These are phyloP conservation scores for Arctium lappa DNA, from an alignment of 129 eudicot genomes.

Conservation along the genomic window DNA sequence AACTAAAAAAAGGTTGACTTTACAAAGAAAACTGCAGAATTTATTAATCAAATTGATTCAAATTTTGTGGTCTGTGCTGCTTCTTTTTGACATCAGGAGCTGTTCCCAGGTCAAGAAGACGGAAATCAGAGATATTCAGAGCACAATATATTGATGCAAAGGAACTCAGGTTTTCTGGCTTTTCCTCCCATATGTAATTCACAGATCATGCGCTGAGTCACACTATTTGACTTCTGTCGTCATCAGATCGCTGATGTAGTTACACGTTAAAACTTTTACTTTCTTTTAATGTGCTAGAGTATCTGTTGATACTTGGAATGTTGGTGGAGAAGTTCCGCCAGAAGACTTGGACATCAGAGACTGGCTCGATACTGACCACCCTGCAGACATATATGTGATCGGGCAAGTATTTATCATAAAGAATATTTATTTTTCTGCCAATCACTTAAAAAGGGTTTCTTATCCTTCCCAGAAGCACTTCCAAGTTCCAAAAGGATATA, in stretches of 20 bases:
- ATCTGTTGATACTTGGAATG: slow-evolving; percentile 88
- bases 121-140: slow-evolving; percentile 89
- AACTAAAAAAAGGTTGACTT: neutral
- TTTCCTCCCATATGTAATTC: slow-evolving; percentile 8
- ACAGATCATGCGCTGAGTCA: neutral
- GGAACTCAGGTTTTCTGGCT: slow-evolving; percentile 60
- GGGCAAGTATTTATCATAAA: slow-evolving; percentile 46
- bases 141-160: slow-evolving; percentile 69
- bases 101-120: slow-evolving; percentile 69
- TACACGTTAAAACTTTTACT: neutral
- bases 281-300: slow-evolving; percentile 36
- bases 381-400: slow-evolving; percentile 85
- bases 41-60: slow-evolving; percentile 11
- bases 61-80: slow-evolving; percentile 16
- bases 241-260: neutral
- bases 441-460: neutral
- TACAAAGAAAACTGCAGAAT: slow-evolving; percentile 1
- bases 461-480: neutral
- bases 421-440: neutral
- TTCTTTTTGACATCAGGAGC: slow-evolving; percentile 46
- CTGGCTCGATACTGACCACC: slow-evolving; percentile 65
- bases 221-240: neutral
- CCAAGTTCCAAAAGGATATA: neutral
- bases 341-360: slow-evolving; percentile 66
- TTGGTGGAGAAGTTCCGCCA: slow-evolving; percentile 80